These are phyloP conservation scores for Elymus sibiricus DNA, from an alignment of 176 grass and related monocot species.

Conservation along the genomic window DNA sequence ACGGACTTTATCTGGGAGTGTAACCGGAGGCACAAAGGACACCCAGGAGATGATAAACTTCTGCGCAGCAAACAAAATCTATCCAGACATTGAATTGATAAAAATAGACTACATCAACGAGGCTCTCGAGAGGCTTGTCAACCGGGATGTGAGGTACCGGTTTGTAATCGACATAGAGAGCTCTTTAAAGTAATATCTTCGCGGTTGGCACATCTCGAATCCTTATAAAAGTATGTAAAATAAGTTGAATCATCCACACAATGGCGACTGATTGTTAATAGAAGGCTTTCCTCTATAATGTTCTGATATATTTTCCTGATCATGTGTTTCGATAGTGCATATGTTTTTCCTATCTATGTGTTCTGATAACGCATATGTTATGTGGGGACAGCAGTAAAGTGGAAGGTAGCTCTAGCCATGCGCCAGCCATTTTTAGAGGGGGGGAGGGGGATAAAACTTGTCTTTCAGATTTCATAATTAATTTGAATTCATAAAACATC, in stretches of 20 bases:
- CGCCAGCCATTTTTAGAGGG: no score
- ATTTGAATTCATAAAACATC: no score
- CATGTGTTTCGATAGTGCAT: not conserved
- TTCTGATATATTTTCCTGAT: not conserved
- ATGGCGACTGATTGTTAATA: not conserved
- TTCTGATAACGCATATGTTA: no score
- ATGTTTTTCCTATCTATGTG: no score
- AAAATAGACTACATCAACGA: slow-evolving; percentile 83
- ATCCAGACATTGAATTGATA: slow-evolving; percentile 69
- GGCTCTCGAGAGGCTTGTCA: slow-evolving; percentile 58
- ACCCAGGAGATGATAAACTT: slow-evolving; percentile 66
- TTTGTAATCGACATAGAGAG: slow-evolving; percentile 68
- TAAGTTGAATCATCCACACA: not conserved
- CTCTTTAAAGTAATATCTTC: slow-evolving; percentile 38
- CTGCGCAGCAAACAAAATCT: slow-evolving; percentile 68
- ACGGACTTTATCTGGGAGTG: slow-evolving; percentile 53
- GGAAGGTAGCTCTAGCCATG: no score
- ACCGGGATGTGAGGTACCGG: slow-evolving; percentile 65
- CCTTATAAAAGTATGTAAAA: not conserved
- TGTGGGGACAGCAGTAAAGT: no score
- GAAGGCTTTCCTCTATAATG: not conserved
- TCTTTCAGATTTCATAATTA: no score
- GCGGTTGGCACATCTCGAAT: not conserved
- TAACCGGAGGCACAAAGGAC: slow-evolving; percentile 54
- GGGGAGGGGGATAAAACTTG: no score